Evolutionary conservation across 2,329 filamentous ascomycete genomes (phyloP).

Genomic region (Stemphylium lycopersici): DNA sequence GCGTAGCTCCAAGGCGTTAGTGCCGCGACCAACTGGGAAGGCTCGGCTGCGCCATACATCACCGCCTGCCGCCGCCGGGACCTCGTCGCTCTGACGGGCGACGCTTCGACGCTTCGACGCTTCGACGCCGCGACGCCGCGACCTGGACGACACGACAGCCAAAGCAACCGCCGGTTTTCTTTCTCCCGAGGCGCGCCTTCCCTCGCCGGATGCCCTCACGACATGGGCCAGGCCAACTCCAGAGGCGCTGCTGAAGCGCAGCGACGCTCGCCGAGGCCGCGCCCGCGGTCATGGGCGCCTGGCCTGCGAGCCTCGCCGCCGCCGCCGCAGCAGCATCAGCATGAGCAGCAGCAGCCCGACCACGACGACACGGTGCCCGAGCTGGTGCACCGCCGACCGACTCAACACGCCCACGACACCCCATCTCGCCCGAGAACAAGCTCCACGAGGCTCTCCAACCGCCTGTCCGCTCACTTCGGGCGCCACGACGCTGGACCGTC

Average conservation of each 20-base stretch:
- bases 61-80: slow-evolving; percentile 8
- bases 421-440: slow-evolving; percentile 30
- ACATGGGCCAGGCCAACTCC: slow-evolving; percentile 50
- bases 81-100: slow-evolving; percentile 13
- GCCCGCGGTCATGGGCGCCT: slow-evolving; percentile 44
- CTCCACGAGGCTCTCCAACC: slow-evolving; percentile 38
- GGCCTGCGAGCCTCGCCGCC: slow-evolving; percentile 26
- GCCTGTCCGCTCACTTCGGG: slow-evolving; percentile 36
- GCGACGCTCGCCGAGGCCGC: slow-evolving; percentile 32
- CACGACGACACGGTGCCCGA: slow-evolving; percentile 30
- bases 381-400: slow-evolving; percentile 14
- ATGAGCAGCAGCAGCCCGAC: too few species aligned
- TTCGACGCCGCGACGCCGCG: too few species aligned
- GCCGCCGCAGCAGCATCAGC: not conserved
- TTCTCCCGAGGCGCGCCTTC: slow-evolving; percentile 25
- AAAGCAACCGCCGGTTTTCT: slow-evolving; percentile 1
- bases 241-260: slow-evolving; percentile 32
- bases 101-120: too few species aligned
- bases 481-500: slow-evolving; percentile 43
- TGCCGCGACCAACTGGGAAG: slow-evolving; percentile 5
- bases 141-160: slow-evolving; percentile 6
- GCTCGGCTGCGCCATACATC: slow-evolving; percentile 19
- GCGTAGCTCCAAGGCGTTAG: slow-evolving; percentile 6
- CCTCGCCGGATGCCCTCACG: slow-evolving; percentile 34
- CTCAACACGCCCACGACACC: slow-evolving; percentile 7